A percentile compares a stretch with the other conserved stretches of the same genome.
Evolutionary conservation across 441 rosid species (phyloP).

Genomic region (Adansonia madagascariensis): DNA sequence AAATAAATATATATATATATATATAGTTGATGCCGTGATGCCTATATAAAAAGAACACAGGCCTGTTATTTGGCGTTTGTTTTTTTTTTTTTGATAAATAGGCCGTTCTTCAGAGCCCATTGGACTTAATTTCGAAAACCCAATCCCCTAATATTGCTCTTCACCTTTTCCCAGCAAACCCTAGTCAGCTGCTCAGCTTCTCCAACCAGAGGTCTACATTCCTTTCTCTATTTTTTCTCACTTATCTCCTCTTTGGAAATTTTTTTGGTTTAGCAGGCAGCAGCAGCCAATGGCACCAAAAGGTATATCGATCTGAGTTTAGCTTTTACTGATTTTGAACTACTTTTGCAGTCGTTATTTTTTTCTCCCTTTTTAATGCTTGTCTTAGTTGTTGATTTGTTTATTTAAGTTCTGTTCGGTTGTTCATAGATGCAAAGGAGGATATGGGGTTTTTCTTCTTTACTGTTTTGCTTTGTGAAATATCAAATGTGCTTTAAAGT

Average conservation of each 20-base stretch:
- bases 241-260: neutral
- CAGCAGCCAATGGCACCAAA: slow-evolving; percentile 50
- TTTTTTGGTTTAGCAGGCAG: slow-evolving; percentile 4
- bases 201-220: slow-evolving; percentile 20
- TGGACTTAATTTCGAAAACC: slow-evolving; percentile 23
- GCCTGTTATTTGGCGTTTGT: neutral
- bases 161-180: slow-evolving; percentile 23
- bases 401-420: neutral
- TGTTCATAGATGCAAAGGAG: neutral
- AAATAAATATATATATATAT: no score
- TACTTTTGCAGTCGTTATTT: neutral
- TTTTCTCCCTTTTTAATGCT: neutral
- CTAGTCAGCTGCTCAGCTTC: slow-evolving; percentile 35
- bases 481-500: neutral
- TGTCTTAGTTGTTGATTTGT: neutral
- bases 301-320: slow-evolving; percentile 35
- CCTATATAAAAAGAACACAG: neutral
- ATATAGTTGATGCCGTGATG: neutral
- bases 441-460: neutral
- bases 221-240: neutral
- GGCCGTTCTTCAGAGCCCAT: neutral
- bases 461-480: neutral
- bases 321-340: neutral
- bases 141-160: slow-evolving; percentile 23
- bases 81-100: neutral